Base-by-base conservation (phyloP, 768 basidiomycete species). In the Mycena chlorophos region DNA sequence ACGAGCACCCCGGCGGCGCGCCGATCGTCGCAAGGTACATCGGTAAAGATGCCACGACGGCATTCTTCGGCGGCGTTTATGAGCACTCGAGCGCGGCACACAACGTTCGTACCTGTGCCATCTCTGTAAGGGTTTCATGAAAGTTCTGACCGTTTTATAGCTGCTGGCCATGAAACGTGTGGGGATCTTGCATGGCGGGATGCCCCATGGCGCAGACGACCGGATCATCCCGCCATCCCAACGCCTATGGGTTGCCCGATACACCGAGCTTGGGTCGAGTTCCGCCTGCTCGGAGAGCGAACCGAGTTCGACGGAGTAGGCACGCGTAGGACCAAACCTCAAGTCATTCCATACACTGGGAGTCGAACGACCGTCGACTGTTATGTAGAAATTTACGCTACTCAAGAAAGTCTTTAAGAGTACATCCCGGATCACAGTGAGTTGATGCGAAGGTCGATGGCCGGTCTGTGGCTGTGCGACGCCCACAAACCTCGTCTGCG, bases 61-160 rank as follows among this genome's bases (percentile, higher is more conserved):
- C 94, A 6, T 97, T 96, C 80, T 94, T 96, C 65, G 94, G 94
- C 58, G 91, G 89, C 56, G 87, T 94, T 1, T 92, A 92, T 65
- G 89, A 90, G 62, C 91, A 93, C 66, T 91, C 88, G 27, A 93
- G 93, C 66, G 89, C 90, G 42, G 89, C 91, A 5, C 89, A 93
- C 69, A 92, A 93, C 65, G 86, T 87, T 65, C 22, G 20, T 16
- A 22, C 14, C 14, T 25, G 20, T 16, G 22, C 14, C 14, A 37
- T 6, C 0, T 37, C 14, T 37, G n/a, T 37, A n/a, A 10, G 34
- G 10, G 10, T n/a, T n/a, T n/a, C 34, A 10, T 10, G 34, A 10
- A 37, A 10, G n/a, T 37, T 37, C 34, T 10, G 34, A 37, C 34
- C 34, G 10, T 37, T 37, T 37, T 43, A 17, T 26, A 78, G 73